Conservation (phyloP, 768 basidiomycete species). For the Termitomyces bulborhizus region DNA sequence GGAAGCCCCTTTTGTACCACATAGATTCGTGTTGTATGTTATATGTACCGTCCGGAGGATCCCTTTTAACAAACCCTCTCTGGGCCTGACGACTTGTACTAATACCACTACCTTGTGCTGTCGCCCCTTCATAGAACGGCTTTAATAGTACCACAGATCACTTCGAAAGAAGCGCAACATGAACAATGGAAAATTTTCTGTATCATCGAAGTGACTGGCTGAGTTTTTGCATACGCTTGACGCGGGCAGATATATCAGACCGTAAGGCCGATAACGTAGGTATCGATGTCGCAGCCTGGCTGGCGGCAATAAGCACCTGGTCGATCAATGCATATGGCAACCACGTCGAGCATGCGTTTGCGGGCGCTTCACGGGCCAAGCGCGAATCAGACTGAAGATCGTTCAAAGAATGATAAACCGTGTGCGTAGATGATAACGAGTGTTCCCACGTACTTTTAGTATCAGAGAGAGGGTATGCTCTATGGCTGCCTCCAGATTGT, state of each 20-base stretch:
- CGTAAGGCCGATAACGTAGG: slow-evolving; percentile 47
- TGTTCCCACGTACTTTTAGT: slow-evolving; percentile 47
- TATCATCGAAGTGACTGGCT: slow-evolving; percentile 23
- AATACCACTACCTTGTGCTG: background rate
- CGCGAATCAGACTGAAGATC: slow-evolving; percentile 42
- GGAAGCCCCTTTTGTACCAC: slow-evolving; percentile 25
- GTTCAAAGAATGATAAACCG: slow-evolving; percentile 7
- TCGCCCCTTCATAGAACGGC: background rate
- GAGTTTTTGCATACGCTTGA: slow-evolving; percentile 65
- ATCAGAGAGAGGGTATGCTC: slow-evolving; percentile 67
- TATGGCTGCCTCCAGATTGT: slow-evolving; percentile 71
- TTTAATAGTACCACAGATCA: background rate
- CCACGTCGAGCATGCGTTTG: slow-evolving; percentile 62
- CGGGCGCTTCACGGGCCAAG: slow-evolving; percentile 45
- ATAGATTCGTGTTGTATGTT: slow-evolving; percentile 23
- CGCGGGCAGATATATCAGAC: slow-evolving; percentile 52
- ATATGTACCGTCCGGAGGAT: slow-evolving; percentile 27
- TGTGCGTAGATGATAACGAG: background rate
- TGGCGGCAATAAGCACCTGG: slow-evolving; percentile 65
- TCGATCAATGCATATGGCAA: slow-evolving; percentile 82
- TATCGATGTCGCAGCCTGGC: slow-evolving; percentile 41
- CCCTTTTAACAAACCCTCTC: slow-evolving; percentile 4
- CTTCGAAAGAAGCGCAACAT: background rate
- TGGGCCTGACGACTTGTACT: background rate
- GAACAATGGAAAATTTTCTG: background rate